A percentile compares a stretch with the other conserved stretches of the same genome.
These are phyloP conservation scores for Epichloe brachyelytri DNA, from an alignment of 2,329 filamentous ascomycete genomes.

Conservation along the genomic window DNA sequence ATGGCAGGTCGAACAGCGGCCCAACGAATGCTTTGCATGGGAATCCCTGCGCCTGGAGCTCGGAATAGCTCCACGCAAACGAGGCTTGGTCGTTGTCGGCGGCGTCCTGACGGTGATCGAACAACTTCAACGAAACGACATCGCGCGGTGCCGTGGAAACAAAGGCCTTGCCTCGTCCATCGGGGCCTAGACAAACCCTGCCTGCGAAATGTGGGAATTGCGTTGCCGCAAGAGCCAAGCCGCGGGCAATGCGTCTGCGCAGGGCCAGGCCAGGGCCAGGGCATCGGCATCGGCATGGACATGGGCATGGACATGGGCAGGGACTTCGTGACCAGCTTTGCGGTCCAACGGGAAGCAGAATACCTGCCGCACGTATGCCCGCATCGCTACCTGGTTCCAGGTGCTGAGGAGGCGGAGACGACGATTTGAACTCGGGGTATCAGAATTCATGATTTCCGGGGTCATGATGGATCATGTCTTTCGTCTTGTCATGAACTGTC, in stretches of 20 bases:
- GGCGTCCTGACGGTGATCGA: conserved; percentile 2
- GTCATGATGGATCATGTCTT: neutral
- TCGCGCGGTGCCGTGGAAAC: conserved; percentile 8
- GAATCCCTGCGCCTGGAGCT: conserved; percentile 16
- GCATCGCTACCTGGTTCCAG: conserved; percentile 10
- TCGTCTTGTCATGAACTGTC: neutral
- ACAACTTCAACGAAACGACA: conserved; percentile 12
- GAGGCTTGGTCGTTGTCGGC: neutral
- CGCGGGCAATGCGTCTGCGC: neutral
- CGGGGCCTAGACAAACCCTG: conserved; percentile 10
- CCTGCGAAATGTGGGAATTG: conserved; percentile 17
- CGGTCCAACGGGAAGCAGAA: conserved; percentile 8
- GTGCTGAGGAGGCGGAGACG: conserved; percentile 2
- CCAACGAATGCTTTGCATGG: conserved; percentile 18
- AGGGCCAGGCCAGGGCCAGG: neutral
- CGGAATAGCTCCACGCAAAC: conserved; percentile 14
- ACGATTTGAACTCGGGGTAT: neutral
- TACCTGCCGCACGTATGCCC: conserved; percentile 9
- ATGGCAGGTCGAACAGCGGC: conserved; percentile 10
- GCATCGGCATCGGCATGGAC: too few relatives aligned
- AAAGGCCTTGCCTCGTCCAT: conserved; percentile 8
- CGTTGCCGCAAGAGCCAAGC: conserved; percentile 7
- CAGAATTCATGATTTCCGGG: neutral
- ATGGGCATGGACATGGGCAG: neutral
- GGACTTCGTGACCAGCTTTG: neutral